Evolutionary conservation across 1,284 basidiomycete species (phyloP).

Genomic region (Hemileia vastatrix): DNA sequence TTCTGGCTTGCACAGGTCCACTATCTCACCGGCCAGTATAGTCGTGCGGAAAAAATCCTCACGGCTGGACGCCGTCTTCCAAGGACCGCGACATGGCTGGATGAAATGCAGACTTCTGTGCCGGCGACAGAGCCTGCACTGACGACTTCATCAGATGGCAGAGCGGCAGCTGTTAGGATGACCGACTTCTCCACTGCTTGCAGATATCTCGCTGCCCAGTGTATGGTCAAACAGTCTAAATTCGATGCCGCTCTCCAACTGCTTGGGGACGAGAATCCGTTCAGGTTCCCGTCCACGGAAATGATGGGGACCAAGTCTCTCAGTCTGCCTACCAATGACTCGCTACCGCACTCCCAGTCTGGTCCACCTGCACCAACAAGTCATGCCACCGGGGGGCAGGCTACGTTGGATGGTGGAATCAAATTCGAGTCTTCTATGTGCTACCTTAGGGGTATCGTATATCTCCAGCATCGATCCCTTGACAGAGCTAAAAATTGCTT

Average conservation of each 20-base stretch:
- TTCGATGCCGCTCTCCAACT: conserved; percentile 88
- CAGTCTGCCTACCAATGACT: conserved; percentile 3
- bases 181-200: conserved; percentile 88
- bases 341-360: too few species aligned
- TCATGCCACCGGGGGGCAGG: conserved; percentile 44
- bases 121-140: neutral
- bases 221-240: conserved; percentile 82
- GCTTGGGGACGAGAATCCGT: conserved; percentile 82
- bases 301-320: conserved; percentile 23
- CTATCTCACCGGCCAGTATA: conserved; percentile 89
- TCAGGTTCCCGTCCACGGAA: conserved; percentile 47
- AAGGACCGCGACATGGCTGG: too few species aligned
- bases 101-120: neutral
- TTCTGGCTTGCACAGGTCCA: conserved; percentile 98
- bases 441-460: conserved; percentile 79
- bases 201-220: conserved; percentile 86
- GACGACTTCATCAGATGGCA: conserved; percentile 3
- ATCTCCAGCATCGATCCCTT: conserved; percentile 81
- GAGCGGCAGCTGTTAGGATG: conserved; percentile 45
- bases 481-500: conserved; percentile 84
- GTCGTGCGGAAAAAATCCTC: conserved; percentile 81
- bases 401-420: conserved; percentile 42
- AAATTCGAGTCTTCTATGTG: conserved; percentile 90
- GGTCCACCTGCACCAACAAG: conserved; percentile 83
- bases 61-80: conserved; percentile 53